Evolutionary conservation across 2,329 filamentous ascomycete genomes (phyloP).

Genomic region (Amauroascus verrucosus): DNA sequence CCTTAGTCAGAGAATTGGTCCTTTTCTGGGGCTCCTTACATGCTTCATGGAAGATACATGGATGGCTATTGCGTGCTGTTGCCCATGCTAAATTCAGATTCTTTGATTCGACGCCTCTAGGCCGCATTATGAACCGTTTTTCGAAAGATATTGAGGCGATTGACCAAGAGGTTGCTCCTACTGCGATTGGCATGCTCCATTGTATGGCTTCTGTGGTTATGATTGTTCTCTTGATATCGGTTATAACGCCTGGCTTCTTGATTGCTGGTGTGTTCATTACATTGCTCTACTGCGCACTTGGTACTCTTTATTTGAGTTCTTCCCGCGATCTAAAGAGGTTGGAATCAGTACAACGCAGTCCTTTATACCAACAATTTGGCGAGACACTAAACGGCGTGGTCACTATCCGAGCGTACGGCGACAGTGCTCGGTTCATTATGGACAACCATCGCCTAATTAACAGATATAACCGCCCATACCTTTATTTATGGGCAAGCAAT

Average conservation of each 20-base stretch:
- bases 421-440: conserved; percentile 82
- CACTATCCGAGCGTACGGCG: conserved; percentile 91
- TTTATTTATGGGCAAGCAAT: conserved; percentile 93
- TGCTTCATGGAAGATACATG: conserved; percentile 77
- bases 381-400: conserved; percentile 92
- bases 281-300: conserved; percentile 69
- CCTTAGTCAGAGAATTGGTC: conserved; percentile 72
- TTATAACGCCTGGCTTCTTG: conserved; percentile 83
- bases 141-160: conserved; percentile 94
- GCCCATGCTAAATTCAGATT: conserved; percentile 92
- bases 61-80: conserved; percentile 64
- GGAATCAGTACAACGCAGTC: conserved; percentile 87
- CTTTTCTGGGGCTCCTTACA: conserved; percentile 86
- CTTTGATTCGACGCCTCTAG: conserved; percentile 90
- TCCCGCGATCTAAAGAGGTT: conserved; percentile 93
- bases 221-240: conserved; percentile 75
- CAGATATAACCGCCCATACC: conserved; percentile 82
- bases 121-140: conserved; percentile 96
- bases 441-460: conserved; percentile 87
- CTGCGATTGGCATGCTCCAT: conserved; percentile 67
- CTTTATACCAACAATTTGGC: conserved; percentile 94
- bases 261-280: conserved; percentile 80
- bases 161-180: conserved; percentile 89
- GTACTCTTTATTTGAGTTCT: conserved; percentile 76
- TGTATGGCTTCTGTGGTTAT: conserved; percentile 63